Evolutionary conservation across 2,329 filamentous ascomycete genomes (phyloP).

Genomic region (Fusarium redolens): DNA sequence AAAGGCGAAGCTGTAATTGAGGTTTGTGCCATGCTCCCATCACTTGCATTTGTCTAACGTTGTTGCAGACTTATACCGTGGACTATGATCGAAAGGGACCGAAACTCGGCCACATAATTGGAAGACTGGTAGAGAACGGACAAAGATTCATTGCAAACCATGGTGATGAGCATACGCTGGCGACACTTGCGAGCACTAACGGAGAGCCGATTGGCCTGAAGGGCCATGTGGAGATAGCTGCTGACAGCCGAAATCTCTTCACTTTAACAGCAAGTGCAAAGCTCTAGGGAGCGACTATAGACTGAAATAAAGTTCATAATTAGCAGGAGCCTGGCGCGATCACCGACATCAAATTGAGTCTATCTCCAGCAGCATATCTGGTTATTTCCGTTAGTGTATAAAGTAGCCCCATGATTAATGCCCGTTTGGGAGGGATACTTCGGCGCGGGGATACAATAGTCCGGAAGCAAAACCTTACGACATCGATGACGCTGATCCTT

Average conservation of each 20-base stretch:
- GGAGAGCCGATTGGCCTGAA: slow-evolving; percentile 37
- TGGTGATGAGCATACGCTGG: slow-evolving; percentile 35
- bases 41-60: background rate
- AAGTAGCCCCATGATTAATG: background rate
- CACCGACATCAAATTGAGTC: background rate
- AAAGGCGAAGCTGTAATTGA: slow-evolving; percentile 42
- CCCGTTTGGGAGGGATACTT: no score
- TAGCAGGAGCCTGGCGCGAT: accelerated
- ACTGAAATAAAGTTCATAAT: background rate
- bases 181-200: slow-evolving; percentile 10
- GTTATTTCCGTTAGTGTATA: background rate
- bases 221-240: background rate
- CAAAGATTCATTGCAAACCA: slow-evolving; percentile 47
- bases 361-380: background rate
- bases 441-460: background rate
- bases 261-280: background rate
- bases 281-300: background rate
- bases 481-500: background rate
- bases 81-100: slow-evolving; percentile 44
- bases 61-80: slow-evolving; percentile 46
- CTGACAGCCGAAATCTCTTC: background rate
- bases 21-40: background rate
- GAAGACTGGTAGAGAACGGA: slow-evolving; percentile 27
- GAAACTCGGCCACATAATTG: slow-evolving; percentile 39
- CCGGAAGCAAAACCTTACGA: background rate